Evolutionary conservation across 345 rosid genomes (phyloP), one percentile per base, ranked within the genome.

Genomic region (Lepidium aucheri): DNA sequence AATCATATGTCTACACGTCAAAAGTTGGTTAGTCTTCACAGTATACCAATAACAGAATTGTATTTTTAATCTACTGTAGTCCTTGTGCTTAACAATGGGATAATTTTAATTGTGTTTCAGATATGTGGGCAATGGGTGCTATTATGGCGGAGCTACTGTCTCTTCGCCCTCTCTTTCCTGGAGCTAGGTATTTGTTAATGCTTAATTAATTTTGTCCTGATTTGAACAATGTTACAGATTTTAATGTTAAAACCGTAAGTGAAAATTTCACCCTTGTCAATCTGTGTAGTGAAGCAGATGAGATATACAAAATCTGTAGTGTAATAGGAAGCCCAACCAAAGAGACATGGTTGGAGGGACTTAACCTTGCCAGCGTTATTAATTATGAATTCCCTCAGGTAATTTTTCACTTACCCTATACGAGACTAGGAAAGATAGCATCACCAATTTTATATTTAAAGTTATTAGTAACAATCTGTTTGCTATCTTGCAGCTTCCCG

Each of bases 51-150:
- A 33, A 17, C 39, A 34, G 3, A 34, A 49, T 39, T 42, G n/a
- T 66, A 8, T 61, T 46, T 36, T 45, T 4, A 12, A n/a, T 20
- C 13, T 52, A 12, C 15, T 33, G 10, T 38, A 17, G 28, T 36
- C n/a, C 32, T 32, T 3, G 17, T 38, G 18, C 40, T 60, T 43
- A 59, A 58, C 26, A 16, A 30, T 61, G 41, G 34, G 5, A 35
- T 62, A 16, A 41, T 35, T 40, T 52, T 33, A 4, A 10, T 44
- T 51, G 13, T 55, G 69, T 45, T 73, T 45, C 81, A 93, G 99
- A 94, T 77, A 86, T 94, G 92, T 94, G 97, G 97, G 96, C 96
- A 4, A 88, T 94, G 96, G 99, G 99, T 50, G 97, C 99, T 36
- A 94, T 93, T 28, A 84, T 93, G 88, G 95, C 98, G 17, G 98